Conservation (phyloP, 2,329 filamentous ascomycete genomes). For the Fonsecaea erecta region DNA sequence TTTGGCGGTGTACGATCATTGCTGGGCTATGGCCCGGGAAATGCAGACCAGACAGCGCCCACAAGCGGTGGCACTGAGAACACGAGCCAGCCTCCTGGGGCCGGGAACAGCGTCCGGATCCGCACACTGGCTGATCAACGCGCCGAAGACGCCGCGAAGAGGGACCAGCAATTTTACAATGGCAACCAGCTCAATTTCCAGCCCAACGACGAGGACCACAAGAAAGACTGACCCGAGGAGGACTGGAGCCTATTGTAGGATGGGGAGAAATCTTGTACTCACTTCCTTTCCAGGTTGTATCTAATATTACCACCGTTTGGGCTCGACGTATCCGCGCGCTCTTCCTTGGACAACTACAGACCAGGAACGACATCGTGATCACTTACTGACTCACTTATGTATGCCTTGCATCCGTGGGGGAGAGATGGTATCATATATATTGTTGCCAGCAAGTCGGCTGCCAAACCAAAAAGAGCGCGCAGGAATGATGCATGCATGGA, state of each 20-base stretch:
- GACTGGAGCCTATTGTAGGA: too few species aligned
- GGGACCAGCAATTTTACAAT: constrained; percentile 76
- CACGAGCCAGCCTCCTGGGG: constrained; percentile 23
- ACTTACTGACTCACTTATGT: too few species aligned
- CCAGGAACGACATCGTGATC: neutral
- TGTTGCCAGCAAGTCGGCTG: too few species aligned
- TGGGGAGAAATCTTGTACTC: too few species aligned
- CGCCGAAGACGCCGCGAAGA: constrained; percentile 50
- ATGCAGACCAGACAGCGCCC: neutral
- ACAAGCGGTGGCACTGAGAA: constrained; percentile 2
- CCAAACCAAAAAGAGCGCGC: too few species aligned
- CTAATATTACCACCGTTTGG: too few species aligned
- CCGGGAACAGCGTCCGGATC: constrained; percentile 46
- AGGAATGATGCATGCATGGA: too few species aligned
- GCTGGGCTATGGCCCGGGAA: constrained; percentile 45
- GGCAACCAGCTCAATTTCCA: constrained; percentile 83
- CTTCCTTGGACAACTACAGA: neutral
- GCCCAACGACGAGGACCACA: constrained; percentile 64
- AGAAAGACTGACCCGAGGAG: constrained; percentile 14
- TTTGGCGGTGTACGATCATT: constrained; percentile 51
- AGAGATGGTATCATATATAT: too few species aligned
- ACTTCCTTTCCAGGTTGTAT: too few species aligned
- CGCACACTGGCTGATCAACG: constrained; percentile 61
- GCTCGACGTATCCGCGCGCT: too few species aligned
- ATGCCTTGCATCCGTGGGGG: too few species aligned